A percentile compares a stretch with the other conserved stretches of the same genome.
Evolutionary conservation across 192 early-diverging fungal genomes (phyloP).

Genomic region (Coemansia reversa): DNA sequence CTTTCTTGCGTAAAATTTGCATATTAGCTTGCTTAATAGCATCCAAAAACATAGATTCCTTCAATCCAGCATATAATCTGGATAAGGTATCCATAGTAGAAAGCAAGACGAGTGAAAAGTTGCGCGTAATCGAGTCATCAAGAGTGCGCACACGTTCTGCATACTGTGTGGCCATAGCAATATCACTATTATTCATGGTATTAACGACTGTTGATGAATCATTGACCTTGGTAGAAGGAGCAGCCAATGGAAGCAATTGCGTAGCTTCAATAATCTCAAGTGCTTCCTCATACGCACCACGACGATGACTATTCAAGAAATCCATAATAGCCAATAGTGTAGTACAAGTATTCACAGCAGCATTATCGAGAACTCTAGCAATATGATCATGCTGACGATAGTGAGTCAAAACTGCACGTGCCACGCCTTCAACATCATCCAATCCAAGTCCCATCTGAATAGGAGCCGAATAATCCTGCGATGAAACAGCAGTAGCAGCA

Average conservation of each 20-base stretch:
- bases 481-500: neutral
- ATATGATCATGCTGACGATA: conserved; percentile 56
- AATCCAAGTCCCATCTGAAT: conserved; percentile 9
- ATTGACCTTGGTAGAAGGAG: conserved; percentile 4
- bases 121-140: conserved; percentile 68
- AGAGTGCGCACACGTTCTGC: conserved; percentile 65
- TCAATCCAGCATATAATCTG: conserved; percentile 59
- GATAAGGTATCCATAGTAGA: conserved; percentile 68
- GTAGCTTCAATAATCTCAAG: conserved; percentile 60
- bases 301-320: conserved; percentile 58
- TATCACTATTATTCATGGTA: conserved; percentile 37
- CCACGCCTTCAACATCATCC: conserved; percentile 51
- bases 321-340: conserved; percentile 61
- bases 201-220: too few relatives aligned
- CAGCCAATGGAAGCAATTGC: conserved; percentile 62
- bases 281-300: conserved; percentile 60
- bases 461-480: neutral
- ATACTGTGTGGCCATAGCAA: conserved; percentile 57
- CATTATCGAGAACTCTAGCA: conserved; percentile 33
- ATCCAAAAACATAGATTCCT: conserved; percentile 55
- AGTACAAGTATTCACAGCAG: conserved; percentile 57
- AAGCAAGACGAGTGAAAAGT: conserved; percentile 75
- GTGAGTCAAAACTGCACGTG: conserved; percentile 51
- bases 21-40: conserved; percentile 52
- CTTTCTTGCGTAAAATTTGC: conserved; percentile 58